Base-by-base conservation (phyloP, 345 rosid genomes). In the Linum trigynum region DNA sequence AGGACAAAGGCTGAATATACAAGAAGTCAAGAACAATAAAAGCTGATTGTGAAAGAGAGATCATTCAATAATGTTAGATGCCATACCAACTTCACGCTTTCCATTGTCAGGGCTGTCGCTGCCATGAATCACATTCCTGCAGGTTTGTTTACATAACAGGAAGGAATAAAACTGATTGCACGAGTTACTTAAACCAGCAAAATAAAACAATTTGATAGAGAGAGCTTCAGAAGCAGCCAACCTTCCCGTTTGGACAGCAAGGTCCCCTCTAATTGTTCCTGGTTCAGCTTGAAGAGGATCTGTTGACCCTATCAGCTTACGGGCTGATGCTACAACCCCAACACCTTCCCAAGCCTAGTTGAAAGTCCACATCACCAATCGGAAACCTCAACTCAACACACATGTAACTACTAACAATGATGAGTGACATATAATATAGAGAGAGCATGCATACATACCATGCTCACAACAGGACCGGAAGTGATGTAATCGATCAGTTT, bases 181-280 rank as follows among this genome's bases (percentile, higher is more conserved):
- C 56, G 5, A 48, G 14, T 2, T 43, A 58, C 55, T 41, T 41
- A 55, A 66, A 50, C 45, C 59, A 42, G 7, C n/a, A 40, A 16
- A 66, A n/a, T 43, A 35, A 58, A 38, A 38, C 57, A 43, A 38
- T 38, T 35, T 40, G 69, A 23, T 11, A 16, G 63, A 55, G 69
- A 50, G 1, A 65, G 50, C 61, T 42, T 62, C 3, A 74, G 58
- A 59, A 42, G 32, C 32, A 23, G 58, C 79, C 50, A 75, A 92
- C 99, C 99, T 90, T 82, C 99, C 99, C 2, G 97, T 90, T 85
- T 92, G 97, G 62, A 92, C 96, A 55, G 99, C 94, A 39, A 92
- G 84, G 75, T 92, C 97, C 39, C 99, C 98, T 71, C 97, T 81
- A 51, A 94, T 90, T 6, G 99, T 90, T 69, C 99, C 99, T 38